Base-by-base conservation (phyloP, 1,284 basidiomycete genomes). In the Cryptococcus sp. region DNA sequence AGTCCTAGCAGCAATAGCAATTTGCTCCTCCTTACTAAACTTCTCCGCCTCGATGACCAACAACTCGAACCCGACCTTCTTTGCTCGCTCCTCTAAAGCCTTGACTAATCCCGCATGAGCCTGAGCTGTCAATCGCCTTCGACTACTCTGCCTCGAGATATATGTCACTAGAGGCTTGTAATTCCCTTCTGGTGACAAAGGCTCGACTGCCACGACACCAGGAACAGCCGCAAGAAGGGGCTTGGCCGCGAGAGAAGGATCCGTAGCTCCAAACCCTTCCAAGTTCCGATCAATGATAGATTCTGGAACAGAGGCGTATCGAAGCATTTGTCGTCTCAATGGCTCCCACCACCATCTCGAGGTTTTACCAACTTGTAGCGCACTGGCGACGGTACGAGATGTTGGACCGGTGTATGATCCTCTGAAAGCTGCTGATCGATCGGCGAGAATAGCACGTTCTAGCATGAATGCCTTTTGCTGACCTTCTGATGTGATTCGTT, bases 401-500 rank as follows among this genome's bases (percentile, higher is more conserved):
- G 82, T 86, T 52, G 77, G 73, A 7, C 83, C 85, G 46, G 85
- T 87, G 10, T 80, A 68, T 3, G 69, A 58, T 0, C 85, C 86
- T 10, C 85, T 79, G 72, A 85, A 85, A 1, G 87, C 79, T 0
- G 87, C 88, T 23, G 83, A 85, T 24, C 88, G 79, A 72, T 90
- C 87, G 3, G 82, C 78, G 42, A 89, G 77, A 3, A 91, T 77
- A 1, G 70, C 70, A 18, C 61, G 59, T n/a, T 70, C 67, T 44
- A 76, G 60, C 64, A 56, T 66, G 70, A 76, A 73, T 9, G 77
- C 76, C 45, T 73, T 75, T 47, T 70, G 70, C 32, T 61, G 59
- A 39, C 49, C 69, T 39, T 58, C 62, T 10, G 66, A 61, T 9
- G 72, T 79, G 13, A 67, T 58, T 37, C 60, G 62, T 48, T 56